Conservation (phyloP, 805 yeast species). For the Ogataea methylovora region DNA sequence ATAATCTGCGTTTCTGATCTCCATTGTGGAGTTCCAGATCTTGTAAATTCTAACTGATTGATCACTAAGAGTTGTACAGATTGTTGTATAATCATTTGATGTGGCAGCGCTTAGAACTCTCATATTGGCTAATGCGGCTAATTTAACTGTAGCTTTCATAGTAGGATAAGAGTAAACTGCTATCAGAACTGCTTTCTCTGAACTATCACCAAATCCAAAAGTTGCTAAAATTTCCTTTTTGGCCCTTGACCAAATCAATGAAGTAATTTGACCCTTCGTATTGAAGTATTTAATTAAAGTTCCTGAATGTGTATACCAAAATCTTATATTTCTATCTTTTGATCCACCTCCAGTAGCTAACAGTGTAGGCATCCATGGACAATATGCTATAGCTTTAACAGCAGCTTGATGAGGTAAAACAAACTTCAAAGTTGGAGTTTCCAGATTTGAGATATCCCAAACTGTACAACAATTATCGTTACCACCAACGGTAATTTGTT, state of each 20-base stretch:
- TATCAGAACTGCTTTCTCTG: conserved; percentile 41
- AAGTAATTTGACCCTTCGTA: conserved; percentile 71
- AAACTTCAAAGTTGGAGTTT: conserved; percentile 37
- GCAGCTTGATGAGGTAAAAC: conserved; percentile 72
- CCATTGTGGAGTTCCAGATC: conserved; percentile 52
- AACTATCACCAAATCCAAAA: conserved; percentile 64
- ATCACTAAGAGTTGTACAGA: conserved; percentile 75
- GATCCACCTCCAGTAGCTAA: conserved; percentile 91
- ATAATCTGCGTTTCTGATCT: conserved; percentile 19
- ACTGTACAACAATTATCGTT: conserved; percentile 76
- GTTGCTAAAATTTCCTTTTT: conserved; percentile 66
- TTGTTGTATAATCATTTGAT: conserved; percentile 54
- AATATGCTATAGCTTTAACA: conserved; percentile 80
- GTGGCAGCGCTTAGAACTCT: conserved; percentile 60
- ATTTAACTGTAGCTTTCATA: conserved; percentile 40
- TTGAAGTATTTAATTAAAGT: conserved; percentile 50
- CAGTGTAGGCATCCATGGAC: conserved; percentile 81
- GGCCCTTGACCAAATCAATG: conserved; percentile 66
- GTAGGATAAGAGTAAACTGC: conserved; percentile 63
- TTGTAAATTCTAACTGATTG: conserved; percentile 69
- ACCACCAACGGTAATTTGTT: conserved; percentile 71
- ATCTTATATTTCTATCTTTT: conserved; percentile 68
- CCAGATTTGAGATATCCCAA: conserved; percentile 52
- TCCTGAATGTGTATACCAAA: conserved; percentile 84
- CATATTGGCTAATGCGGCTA: conserved; percentile 37